phyloP scores from a whole-genome alignment of 2,329 filamentous ascomycete species.

The Akanthomyces muscarius region DNA sequence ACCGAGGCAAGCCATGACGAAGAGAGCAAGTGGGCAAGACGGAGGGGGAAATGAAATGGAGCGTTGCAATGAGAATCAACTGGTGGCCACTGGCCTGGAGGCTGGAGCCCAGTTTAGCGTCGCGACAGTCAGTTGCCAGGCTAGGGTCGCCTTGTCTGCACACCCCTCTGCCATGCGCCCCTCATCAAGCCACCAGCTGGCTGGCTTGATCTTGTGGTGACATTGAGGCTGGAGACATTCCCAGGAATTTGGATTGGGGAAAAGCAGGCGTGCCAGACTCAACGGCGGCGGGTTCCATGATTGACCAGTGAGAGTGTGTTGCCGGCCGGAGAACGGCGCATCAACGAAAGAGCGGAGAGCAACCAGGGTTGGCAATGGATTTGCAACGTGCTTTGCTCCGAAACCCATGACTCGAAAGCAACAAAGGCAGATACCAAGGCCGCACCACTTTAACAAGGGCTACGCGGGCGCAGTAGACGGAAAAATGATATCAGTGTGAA shows the following conservation, averaged over 20 bases:
- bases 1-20: constrained; percentile 7
- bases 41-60: neutral
- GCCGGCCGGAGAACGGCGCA: neutral
- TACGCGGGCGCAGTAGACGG: neutral
- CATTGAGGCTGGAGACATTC: constrained; percentile 18
- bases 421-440: neutral
- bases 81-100: neutral
- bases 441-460: neutral
- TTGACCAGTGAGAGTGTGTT: neutral
- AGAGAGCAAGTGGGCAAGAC: constrained; percentile 4
- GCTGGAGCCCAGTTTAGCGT: neutral
- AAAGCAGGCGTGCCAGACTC: neutral
- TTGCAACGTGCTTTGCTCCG: neutral
- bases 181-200: constrained; percentile 17
- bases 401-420: constrained; percentile 8
- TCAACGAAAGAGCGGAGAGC: neutral
- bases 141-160: constrained; percentile 17
- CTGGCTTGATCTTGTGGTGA: constrained; percentile 16
- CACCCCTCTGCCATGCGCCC: constrained; percentile 11
- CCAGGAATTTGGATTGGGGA: constrained; percentile 14
- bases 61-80: neutral
- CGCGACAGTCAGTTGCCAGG: neutral
- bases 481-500: neutral
- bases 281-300: constrained; percentile 5
- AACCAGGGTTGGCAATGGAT: neutral